Base-by-base conservation (phyloP, 176 grass and related monocot genomes). In the Hsuehochloa calcarea region DNA sequence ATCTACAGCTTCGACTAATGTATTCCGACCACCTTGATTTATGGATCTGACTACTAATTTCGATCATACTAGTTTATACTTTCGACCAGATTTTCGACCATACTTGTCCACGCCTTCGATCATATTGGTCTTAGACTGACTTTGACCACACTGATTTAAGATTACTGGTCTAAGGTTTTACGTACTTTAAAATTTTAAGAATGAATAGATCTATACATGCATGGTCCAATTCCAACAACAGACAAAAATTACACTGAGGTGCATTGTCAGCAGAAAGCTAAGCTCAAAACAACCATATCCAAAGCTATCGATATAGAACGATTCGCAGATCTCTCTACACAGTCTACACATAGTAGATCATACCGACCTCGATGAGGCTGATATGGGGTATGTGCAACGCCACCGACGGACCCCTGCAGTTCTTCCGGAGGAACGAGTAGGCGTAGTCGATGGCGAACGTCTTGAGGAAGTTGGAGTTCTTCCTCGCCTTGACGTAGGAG, bases 321-420 rank as follows among this genome's bases (percentile, higher is more conserved):
- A 52, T n/a, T 54, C 35, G 72, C 31, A 55, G 17, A 54, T 19
- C 35, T 77, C 35, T 27, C 86, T n/a, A n/a, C n/a, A n/a, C n/a
- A n/a, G n/a, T 90, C 31, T 34, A 91, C 4, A 95, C 93, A 9
- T 92, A 85, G 79, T 95, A 92, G 79, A 95, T 92, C 93, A 95
- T 95, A 63, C 93, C 93, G 9, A 95, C 93, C 80, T 95, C 93
- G 54, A 95, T 85, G 49, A 92, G 90, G 76, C 90, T 90, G 67
- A 92, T 81, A 11, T 92, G 93, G 22, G 93, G 93, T 71, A 92
- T 87, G 16, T 95, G 89, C 79, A 95, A 73, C 40, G 90, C 83
- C 61, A 88, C 90, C 11, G 88, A 84, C 5, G 93, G 93, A 0
- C 90, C 93, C 83, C 93, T 83, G 88, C 90, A 95, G 91, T 95